Conservation (phyloP, 768 basidiomycete genomes). For the Rhodotorula diobovata region DNA sequence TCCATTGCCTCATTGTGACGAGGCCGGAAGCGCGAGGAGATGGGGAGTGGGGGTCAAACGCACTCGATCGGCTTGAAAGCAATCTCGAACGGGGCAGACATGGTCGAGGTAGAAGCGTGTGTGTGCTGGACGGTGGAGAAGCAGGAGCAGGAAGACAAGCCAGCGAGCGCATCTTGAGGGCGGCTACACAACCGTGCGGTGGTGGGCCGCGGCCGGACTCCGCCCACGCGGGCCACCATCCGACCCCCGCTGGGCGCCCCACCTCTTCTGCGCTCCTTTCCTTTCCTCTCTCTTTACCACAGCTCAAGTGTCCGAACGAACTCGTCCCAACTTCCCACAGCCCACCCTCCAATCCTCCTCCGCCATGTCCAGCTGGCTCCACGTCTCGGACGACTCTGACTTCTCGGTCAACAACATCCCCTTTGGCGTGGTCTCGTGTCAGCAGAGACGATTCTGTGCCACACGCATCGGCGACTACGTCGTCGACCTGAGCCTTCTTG, state of each 20-base stretch:
- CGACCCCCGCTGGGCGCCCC: not conserved
- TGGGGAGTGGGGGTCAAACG: too few relatives aligned
- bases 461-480: conserved; percentile 31
- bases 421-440: conserved; percentile 33
- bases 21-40: not conserved
- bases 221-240: too few relatives aligned
- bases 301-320: too few relatives aligned
- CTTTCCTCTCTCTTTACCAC: too few relatives aligned
- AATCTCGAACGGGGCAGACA: not conserved
- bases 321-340: too few relatives aligned
- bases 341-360: too few relatives aligned
- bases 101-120: not conserved
- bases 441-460: not conserved
- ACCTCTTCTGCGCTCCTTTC: too few relatives aligned
- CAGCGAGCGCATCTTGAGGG: too few relatives aligned
- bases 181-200: too few relatives aligned
- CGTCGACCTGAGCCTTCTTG: conserved; percentile 22
- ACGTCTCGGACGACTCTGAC: conserved; percentile 11
- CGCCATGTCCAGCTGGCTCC: conserved; percentile 3
- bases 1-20: not conserved
- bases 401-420: conserved; percentile 39
- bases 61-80: conserved; percentile 2
- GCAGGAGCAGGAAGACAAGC: too few relatives aligned
- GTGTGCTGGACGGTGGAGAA: too few relatives aligned
- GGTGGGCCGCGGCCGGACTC: too few relatives aligned